These are phyloP conservation scores for Exophiala dermatitidis DNA, from an alignment of 2,329 filamentous ascomycete species.

Conservation along the genomic window DNA sequence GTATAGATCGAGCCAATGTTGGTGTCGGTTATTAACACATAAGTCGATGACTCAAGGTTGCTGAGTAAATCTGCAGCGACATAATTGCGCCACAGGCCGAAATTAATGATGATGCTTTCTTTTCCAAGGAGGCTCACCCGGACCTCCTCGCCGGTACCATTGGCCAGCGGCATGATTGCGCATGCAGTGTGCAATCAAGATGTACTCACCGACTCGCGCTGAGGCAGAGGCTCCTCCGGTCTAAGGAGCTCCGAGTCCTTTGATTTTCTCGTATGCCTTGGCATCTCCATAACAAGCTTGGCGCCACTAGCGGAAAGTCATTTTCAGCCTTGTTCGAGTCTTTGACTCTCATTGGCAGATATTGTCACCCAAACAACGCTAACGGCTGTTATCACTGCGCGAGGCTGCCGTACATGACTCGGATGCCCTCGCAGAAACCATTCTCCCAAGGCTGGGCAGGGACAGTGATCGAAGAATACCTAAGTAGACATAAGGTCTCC, in stretches of 20 bases:
- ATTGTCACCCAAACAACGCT: not conserved
- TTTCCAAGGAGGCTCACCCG: slow-evolving; percentile 76
- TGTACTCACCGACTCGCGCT: not conserved
- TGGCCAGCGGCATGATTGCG: slow-evolving; percentile 19
- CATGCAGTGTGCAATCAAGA: not conserved
- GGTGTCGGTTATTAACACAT: slow-evolving; percentile 93
- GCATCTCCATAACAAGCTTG: not conserved
- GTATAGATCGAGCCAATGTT: slow-evolving; percentile 79
- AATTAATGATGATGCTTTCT: slow-evolving; percentile 85
- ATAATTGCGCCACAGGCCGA: slow-evolving; percentile 78
- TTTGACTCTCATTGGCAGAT: not conserved
- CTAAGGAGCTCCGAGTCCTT: slow-evolving; percentile 3
- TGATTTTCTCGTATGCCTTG: slow-evolving; percentile 21
- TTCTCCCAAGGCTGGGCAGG: no score
- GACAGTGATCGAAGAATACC: no score
- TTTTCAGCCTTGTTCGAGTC: slow-evolving; percentile 9
- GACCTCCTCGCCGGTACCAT: slow-evolving; percentile 22
- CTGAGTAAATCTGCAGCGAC: slow-evolving; percentile 72
- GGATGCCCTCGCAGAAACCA: no score
- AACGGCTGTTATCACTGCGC: not conserved
- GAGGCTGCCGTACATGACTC: not conserved
- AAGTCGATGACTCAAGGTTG: slow-evolving; percentile 76
- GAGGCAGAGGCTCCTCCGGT: not conserved
- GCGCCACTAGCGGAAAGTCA: not conserved
- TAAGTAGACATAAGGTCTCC: no score